Evolutionary conservation across 352 stramenopile genomes (phyloP), one percentile per base, ranked within the genome.

Genomic region (Hyaloperonospora arabidopsidis): DNA sequence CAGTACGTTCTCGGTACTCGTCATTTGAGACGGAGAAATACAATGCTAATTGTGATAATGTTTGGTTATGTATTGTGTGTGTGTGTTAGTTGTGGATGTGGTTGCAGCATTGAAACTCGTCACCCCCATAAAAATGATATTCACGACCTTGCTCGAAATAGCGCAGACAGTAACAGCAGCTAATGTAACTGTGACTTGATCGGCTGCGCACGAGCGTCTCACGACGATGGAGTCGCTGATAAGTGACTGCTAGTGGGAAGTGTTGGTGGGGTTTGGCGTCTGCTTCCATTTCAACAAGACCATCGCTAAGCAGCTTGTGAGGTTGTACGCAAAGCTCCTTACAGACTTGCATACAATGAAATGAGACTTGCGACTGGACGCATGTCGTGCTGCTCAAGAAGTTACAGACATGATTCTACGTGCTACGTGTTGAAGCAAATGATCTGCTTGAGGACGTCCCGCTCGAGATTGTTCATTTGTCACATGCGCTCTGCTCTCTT

Each of bases 261-360:
- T 89, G 38, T 52, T 87, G 29, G 63, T 87, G 6, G 79, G 79
- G 2, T 45, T 75, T 2, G 68, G 76, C 1, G 54, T 66, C 6
- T 78, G 55, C 19, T 76, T 88, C 34, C 52, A 65, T 29, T 92
- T 88, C 57, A 87, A 88, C 46, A 87, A 87, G 59, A 85, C 77
- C 0, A 60, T 85, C 25, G 63, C 59, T 18, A 87, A 88, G 61
- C 77, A 85, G 49, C 81, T 84, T 29, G 68, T 89, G 15, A 72
- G 77, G 25, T 60, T 89, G 13, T 87, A 87, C 49, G 73, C 52
- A 5, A 63, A 58, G 0, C 52, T 84, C 34, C 64, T 91, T 11
- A 65, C 74, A 15, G 76, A 89, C 45, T 53, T 91, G 11, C 65
- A 76, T n/a, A 67, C 74, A 4, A 87, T 91, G 76, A 83, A 82